Evolutionary conservation across 192 early-diverging fungal species (phyloP), one percentile per base, ranked within the genome.

Genomic region (Backusella tarrabulga): DNA sequence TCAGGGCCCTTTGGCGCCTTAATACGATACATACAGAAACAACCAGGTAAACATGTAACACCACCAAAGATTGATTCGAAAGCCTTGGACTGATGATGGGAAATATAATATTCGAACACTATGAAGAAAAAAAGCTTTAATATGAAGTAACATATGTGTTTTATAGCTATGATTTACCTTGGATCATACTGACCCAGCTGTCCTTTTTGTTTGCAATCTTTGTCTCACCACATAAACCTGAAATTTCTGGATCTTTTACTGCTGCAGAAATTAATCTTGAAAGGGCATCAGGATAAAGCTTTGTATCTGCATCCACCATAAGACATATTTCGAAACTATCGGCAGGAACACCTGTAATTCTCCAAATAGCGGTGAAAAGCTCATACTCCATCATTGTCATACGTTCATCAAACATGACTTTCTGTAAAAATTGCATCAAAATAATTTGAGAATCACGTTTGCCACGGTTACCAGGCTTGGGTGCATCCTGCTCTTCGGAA

Each of bases 211-310:
- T 99, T 41, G 89, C 92, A 83, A 99, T 96, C 81, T 95, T 90
- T 19, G 97, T 97, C 84, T 99, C 97, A 72, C 97, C 97, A 85
- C 97, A 98, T 38, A 97, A 86, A 4, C 97, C 97, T 87, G 95
- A 94, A 79, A 99, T 94, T 8, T 85, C 81, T 34, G 86, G 86
- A 86, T 99, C 95, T 68, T 93, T 93, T 71, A 89, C 89, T 90
- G 98, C 94, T 56, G 90, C 91, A 34, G 90, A 87, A 63, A 97
- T 90, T 83, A 97, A 89, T 40, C 92, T 86, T 15, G 89, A 86
- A 8, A 94, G 72, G 11, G 92, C 91, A 81, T 94, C 92, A 12
- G 92, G 89, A 68, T 90, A 93, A 34, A 95, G 88, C 77, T 94
- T 94, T 29, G 94, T 95, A 78, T 95, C 94, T 15, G 94, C 94